Evolutionary conservation across 345 rosid genomes (phyloP).

Genomic region (Fremontodendron californicum): DNA sequence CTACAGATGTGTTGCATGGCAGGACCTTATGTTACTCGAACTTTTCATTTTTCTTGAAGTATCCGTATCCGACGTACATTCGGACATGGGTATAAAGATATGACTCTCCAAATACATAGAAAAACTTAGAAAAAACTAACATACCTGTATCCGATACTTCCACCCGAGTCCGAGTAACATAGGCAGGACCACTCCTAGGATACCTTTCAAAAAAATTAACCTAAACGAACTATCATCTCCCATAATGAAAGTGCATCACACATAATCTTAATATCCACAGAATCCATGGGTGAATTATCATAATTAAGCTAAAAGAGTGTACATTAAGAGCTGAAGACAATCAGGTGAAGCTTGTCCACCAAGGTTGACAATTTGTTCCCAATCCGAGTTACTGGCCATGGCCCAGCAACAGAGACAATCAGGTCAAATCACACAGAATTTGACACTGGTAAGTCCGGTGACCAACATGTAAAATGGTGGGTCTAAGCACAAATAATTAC

Average conservation of each 20-base stretch:
- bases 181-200: constrained; percentile 31
- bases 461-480: constrained; percentile 19
- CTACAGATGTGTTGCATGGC: constrained; percentile 27
- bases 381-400: constrained; percentile 12
- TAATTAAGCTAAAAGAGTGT: constrained; percentile 4
- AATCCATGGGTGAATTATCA: not conserved
- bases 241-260: not conserved
- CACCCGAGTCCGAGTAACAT: too few species aligned
- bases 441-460: not conserved
- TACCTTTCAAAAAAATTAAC: constrained; percentile 24
- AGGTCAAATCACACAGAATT: constrained; percentile 26
- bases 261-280: not conserved
- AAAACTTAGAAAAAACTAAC: too few species aligned
- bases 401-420: constrained; percentile 14
- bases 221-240: not conserved
- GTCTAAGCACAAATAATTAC: constrained; percentile 27
- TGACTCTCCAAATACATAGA: too few species aligned
- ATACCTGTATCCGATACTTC: too few species aligned
- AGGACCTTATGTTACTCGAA: too few species aligned
- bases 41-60: too few species aligned
- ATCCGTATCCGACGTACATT: too few species aligned
- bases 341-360: constrained; percentile 18
- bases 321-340: constrained; percentile 13
- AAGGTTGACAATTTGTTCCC: constrained; percentile 24
- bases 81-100: too few species aligned